A percentile compares a stretch with the other conserved stretches of the same genome.
These are phyloP conservation scores for Immersiporthe knoxdaviesiana DNA, from an alignment of 2,329 filamentous ascomycete species.

Conservation along the genomic window DNA sequence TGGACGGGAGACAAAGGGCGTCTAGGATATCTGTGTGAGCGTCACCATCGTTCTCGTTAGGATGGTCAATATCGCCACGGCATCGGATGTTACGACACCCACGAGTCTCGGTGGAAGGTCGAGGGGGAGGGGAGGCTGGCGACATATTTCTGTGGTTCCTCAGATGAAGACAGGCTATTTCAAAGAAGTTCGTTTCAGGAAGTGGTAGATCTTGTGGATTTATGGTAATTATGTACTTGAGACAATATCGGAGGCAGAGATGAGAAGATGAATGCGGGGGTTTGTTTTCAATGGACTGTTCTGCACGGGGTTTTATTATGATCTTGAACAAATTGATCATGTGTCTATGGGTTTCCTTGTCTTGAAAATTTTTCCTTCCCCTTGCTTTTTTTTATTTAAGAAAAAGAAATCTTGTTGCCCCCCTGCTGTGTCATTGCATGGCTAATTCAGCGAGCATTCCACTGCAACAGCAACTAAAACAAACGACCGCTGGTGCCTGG, in stretches of 20 bases:
- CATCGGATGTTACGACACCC: neutral
- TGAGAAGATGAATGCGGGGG: neutral
- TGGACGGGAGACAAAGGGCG: neutral
- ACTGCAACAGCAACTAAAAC: neutral
- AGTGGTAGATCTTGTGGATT: neutral
- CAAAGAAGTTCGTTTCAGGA: neutral
- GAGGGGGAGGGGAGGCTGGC: neutral
- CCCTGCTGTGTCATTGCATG: neutral
- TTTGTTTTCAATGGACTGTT: neutral
- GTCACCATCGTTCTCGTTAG: neutral
- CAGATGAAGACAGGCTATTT: neutral
- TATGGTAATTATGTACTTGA: neutral
- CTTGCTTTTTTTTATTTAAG: too few relatives aligned
- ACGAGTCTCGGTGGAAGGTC: neutral
- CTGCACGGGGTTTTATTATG: neutral
- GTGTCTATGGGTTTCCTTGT: too few relatives aligned
- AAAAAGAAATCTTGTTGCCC: too few relatives aligned
- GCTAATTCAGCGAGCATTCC: neutral
- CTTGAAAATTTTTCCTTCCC: too few relatives aligned
- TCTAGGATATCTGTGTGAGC: neutral
- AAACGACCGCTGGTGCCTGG: neutral
- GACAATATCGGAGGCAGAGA: neutral
- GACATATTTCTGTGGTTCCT: neutral
- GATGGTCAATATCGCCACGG: neutral
- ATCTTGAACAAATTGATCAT: neutral